Conservation (phyloP, 148 eudicot genomes). For the Camellia lanceoleosa region DNA sequence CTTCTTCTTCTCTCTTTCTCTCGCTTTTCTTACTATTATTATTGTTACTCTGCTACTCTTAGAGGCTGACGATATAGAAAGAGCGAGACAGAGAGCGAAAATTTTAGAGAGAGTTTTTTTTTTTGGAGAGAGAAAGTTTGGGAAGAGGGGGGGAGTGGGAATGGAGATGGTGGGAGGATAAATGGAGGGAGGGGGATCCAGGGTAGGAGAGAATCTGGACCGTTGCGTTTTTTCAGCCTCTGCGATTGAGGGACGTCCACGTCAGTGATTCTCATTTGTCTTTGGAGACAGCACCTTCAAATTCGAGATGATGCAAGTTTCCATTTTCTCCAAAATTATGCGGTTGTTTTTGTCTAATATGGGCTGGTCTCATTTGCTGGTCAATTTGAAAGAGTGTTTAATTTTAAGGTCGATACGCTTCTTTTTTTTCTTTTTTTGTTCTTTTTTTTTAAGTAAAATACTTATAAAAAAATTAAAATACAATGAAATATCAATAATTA, state of each 20-base stretch:
- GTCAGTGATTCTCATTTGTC: not conserved
- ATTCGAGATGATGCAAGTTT: too few relatives aligned
- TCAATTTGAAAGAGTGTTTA: too few relatives aligned
- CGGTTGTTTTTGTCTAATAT: too few relatives aligned
- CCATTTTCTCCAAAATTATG: too few relatives aligned
- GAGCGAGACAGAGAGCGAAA: not conserved
- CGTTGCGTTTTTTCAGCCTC: conserved; percentile 16
- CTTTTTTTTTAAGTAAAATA: too few relatives aligned
- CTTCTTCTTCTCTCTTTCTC: not conserved
- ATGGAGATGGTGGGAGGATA: conserved; percentile 11
- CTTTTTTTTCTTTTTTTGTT: too few relatives aligned
- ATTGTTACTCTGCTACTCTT: not conserved
- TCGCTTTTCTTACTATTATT: not conserved
- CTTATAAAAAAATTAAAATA: too few relatives aligned
- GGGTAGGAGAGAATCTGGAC: conserved; percentile 28
- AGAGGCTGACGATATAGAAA: not conserved
- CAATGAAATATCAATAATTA: too few relatives aligned
- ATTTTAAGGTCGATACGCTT: too few relatives aligned
- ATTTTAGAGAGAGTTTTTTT: not conserved
- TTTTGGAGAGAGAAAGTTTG: not conserved
- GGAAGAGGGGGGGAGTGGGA: not conserved
- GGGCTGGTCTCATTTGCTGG: too few relatives aligned
- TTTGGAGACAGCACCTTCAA: not conserved
- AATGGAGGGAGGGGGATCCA: conserved; percentile 21
- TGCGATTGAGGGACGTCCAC: conserved; percentile 8